A percentile compares a stretch with the other conserved stretches of the same genome.
Evolutionary conservation across 2,329 filamentous ascomycete genomes (phyloP).

Genomic region (Teratosphaeria epicoccoides): DNA sequence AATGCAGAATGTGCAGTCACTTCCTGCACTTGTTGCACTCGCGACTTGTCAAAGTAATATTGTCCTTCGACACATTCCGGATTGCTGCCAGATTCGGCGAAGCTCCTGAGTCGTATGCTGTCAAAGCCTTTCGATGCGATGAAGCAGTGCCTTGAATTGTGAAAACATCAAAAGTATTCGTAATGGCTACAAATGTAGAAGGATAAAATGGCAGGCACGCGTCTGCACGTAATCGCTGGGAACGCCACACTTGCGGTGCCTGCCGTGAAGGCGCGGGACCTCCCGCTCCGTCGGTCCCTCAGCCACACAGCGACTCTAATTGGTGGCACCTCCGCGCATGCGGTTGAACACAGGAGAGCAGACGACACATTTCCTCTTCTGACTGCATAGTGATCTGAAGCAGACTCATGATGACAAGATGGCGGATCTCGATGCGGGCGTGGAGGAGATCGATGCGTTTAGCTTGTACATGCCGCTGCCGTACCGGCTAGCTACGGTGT

Average conservation of each 20-base stretch:
- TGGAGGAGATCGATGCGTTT: slow-evolving; percentile 62
- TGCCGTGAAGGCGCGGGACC: too few species aligned
- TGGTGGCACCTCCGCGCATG: slow-evolving; percentile 4
- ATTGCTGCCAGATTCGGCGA: not conserved
- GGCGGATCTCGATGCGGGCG: slow-evolving; percentile 7
- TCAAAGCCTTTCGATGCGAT: not conserved
- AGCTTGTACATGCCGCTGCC: slow-evolving; percentile 79
- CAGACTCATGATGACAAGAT: slow-evolving; percentile 2
- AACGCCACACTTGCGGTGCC: too few species aligned
- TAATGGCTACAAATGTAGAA: not conserved
- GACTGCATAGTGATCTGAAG: not conserved
- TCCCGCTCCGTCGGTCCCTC: not conserved
- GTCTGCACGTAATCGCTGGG: not conserved
- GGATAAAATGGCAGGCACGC: not conserved
- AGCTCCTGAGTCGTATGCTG: too few species aligned
- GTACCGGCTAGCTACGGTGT: slow-evolving; percentile 75
- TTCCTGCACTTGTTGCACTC: too few species aligned
- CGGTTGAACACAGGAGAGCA: not conserved
- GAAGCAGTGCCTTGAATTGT: not conserved
- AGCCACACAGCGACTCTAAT: too few species aligned
- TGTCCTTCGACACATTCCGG: not conserved
- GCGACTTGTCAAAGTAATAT: not conserved
- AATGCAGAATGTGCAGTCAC: too few species aligned
- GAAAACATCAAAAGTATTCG: not conserved
- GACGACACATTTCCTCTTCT: not conserved